Percentiles rank a stretch among this genome's conserved stretches.
These are phyloP conservation scores for Gautieria morchelliformis DNA, from an alignment of 768 basidiomycete genomes.

Conservation along the genomic window DNA sequence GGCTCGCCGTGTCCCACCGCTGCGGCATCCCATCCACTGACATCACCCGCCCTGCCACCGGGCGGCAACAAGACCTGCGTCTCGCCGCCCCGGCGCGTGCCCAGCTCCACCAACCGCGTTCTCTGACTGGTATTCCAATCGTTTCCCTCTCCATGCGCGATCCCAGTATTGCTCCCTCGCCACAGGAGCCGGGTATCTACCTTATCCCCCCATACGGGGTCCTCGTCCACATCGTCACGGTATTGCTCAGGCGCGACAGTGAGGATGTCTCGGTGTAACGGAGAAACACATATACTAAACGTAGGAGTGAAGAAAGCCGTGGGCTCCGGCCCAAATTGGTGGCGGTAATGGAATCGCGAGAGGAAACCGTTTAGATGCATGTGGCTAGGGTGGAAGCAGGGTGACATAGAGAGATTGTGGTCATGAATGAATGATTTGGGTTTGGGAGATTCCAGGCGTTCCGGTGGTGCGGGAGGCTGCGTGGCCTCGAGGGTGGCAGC, in stretches of 20 bases:
- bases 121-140: slow-evolving; percentile 47
- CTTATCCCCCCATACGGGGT: slow-evolving; percentile 60
- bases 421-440: slow-evolving; percentile 35
- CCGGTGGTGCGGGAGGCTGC: background rate
- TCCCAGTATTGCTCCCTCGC: slow-evolving; percentile 71
- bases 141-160: slow-evolving; percentile 27
- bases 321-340: slow-evolving; percentile 32
- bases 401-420: slow-evolving; percentile 38
- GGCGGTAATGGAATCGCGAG: slow-evolving; percentile 22
- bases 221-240: slow-evolving; percentile 35
- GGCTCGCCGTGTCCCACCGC: background rate
- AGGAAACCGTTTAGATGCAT: slow-evolving; percentile 41
- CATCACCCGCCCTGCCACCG: slow-evolving; percentile 16
- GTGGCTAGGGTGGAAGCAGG: slow-evolving; percentile 34
- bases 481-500: background rate
- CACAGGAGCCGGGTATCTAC: slow-evolving; percentile 52
- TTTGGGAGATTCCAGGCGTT: background rate
- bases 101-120: slow-evolving; percentile 32
- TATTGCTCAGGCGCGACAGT: slow-evolving; percentile 39
- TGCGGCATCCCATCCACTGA: slow-evolving; percentile 26
- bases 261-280: slow-evolving; percentile 47
- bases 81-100: slow-evolving; percentile 33
- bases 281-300: slow-evolving; percentile 42
- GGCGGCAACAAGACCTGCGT: slow-evolving; percentile 28
- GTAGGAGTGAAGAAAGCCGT: slow-evolving; percentile 35